Percentiles rank a stretch among this genome's conserved stretches.
phyloP scores from a whole-genome alignment of 78 protist species.

The Cavenderia fasciculata region DNA sequence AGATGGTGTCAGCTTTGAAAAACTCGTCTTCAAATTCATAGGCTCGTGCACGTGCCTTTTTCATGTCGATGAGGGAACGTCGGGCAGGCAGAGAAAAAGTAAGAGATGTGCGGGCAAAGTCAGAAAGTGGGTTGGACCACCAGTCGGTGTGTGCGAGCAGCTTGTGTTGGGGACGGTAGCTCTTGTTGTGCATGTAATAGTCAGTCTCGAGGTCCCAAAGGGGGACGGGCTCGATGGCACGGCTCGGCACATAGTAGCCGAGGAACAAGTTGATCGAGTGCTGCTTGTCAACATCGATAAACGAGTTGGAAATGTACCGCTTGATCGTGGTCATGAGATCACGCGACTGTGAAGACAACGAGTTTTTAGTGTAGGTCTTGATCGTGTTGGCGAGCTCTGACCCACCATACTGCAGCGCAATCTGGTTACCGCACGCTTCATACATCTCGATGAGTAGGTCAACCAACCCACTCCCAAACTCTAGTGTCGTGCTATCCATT shows the following conservation, averaged over 20 bases:
- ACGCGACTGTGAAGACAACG: conserved; percentile 43
- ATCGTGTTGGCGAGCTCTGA: conserved; percentile 87
- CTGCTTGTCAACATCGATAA: conserved; percentile 91
- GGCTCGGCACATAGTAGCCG: conserved; percentile 87
- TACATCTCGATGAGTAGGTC: conserved; percentile 85
- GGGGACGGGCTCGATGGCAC: conserved; percentile 1
- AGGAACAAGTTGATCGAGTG: conserved; percentile 92
- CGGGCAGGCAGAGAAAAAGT: background rate
- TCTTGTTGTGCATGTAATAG: conserved; percentile 86
- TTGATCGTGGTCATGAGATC: conserved; percentile 30
- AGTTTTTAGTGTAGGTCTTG: conserved; percentile 80
- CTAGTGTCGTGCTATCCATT: conserved; percentile 16
- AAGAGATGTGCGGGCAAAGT: conserved; percentile 42
- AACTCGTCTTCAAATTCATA: conserved; percentile 56
- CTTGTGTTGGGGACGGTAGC: conserved; percentile 23
- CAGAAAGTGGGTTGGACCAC: conserved; percentile 66
- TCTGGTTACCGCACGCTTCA: conserved; percentile 90
- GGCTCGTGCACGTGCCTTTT: conserved; percentile 14
- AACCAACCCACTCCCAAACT: conserved; percentile 55
- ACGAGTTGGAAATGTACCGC: conserved; percentile 91
- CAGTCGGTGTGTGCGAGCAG: conserved; percentile 48
- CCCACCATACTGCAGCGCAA: conserved; percentile 91
- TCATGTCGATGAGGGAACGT: conserved; percentile 9
- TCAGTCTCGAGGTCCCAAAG: conserved; percentile 91
- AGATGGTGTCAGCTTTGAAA: conserved; percentile 15